These are phyloP conservation scores for Dipteronia sinensis DNA, from an alignment of 345 rosid species.

Conservation along the genomic window DNA sequence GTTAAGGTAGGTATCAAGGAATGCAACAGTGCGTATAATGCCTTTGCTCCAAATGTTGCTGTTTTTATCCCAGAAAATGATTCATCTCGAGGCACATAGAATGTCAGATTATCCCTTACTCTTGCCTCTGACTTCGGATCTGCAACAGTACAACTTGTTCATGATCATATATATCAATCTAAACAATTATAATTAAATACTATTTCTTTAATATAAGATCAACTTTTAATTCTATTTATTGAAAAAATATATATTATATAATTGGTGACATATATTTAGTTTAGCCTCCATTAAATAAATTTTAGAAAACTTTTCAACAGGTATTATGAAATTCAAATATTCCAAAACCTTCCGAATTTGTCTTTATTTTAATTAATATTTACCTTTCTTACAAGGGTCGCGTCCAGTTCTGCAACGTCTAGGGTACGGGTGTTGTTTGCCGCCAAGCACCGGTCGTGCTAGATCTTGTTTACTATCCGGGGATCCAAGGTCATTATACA, in stretches of 20 bases:
- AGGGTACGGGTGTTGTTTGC: constrained; percentile 45
- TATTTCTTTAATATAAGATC: too few relatives aligned
- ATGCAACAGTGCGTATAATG: constrained; percentile 57
- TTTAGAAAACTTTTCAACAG: constrained; percentile 52
- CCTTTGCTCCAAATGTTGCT: constrained; percentile 57
- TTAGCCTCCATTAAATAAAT: not conserved
- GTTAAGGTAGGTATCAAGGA: constrained; percentile 57
- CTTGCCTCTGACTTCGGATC: constrained; percentile 52
- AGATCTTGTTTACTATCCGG: constrained; percentile 28
- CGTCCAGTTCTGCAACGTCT: constrained; percentile 67
- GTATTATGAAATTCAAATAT: constrained; percentile 22
- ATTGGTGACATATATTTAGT: too few relatives aligned
- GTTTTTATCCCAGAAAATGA: constrained; percentile 59
- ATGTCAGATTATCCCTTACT: constrained; percentile 12
- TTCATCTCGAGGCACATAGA: constrained; percentile 85
- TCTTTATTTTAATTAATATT: not conserved
- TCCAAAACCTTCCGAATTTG: constrained; percentile 9
- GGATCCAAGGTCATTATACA: constrained; percentile 41
- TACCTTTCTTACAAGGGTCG: constrained; percentile 29
- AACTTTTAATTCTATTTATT: too few relatives aligned
- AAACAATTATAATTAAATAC: too few relatives aligned
- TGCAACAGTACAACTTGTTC: constrained; percentile 15
- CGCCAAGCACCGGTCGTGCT: constrained; percentile 32
- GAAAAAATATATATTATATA: too few relatives aligned
- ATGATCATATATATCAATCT: too few relatives aligned